These are phyloP conservation scores for Pelargonium cotyledonis DNA, from an alignment of 441 rosid genomes.

Conservation along the genomic window DNA sequence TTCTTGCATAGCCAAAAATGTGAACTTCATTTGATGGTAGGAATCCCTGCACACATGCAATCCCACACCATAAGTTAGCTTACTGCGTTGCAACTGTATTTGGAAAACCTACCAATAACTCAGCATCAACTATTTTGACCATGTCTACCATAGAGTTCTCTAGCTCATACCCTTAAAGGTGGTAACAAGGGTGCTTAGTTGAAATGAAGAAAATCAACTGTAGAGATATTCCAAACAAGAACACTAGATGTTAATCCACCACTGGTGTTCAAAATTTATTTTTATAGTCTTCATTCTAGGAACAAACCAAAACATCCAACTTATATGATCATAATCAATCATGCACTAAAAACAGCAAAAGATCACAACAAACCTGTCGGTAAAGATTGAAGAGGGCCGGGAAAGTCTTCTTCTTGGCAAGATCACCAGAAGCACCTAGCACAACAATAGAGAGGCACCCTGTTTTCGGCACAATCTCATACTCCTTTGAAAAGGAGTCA, in stretches of 20 bases:
- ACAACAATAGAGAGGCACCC: slow-evolving; percentile 86
- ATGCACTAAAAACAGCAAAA: neutral
- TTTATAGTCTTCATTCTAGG: neutral
- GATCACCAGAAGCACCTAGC: slow-evolving; percentile 98
- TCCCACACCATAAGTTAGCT: slow-evolving; percentile 12
- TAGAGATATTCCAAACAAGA: no score
- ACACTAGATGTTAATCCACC: neutral
- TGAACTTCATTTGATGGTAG: slow-evolving; percentile 69
- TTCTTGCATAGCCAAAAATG: slow-evolving; percentile 94
- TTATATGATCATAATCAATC: neutral
- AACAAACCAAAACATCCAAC: neutral
- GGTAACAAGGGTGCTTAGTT: no score
- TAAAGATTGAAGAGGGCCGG: slow-evolving; percentile 91
- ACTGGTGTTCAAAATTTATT: neutral
- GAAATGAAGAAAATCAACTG: no score
- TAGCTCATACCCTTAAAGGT: no score
- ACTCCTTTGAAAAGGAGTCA: slow-evolving; percentile 45
- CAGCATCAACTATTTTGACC: neutral
- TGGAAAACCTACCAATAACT: neutral
- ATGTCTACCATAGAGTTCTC: neutral
- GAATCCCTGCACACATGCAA: slow-evolving; percentile 53
- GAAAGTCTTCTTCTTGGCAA: slow-evolving; percentile 97
- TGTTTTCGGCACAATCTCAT: slow-evolving; percentile 43
- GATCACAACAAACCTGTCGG: slow-evolving; percentile 51
- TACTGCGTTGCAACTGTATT: neutral